Conservation (phyloP, 1,139 yeast species). For the Taphrina pruni region DNA sequence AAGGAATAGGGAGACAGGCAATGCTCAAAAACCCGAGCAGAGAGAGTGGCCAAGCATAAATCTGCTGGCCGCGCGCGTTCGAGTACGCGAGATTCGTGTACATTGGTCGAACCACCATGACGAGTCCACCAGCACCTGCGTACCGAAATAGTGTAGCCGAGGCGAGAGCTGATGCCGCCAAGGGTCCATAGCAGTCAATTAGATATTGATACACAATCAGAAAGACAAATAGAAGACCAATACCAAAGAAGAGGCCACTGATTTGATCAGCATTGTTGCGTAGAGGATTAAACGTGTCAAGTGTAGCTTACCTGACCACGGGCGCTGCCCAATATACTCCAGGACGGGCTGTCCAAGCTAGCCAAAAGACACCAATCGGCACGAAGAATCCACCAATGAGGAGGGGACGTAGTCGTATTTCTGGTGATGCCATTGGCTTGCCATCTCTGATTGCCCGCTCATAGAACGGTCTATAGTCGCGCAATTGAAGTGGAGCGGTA, state of each 20-base stretch:
- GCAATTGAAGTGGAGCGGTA: slow-evolving; percentile 42
- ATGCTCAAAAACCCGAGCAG: slow-evolving; percentile 10
- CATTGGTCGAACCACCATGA: slow-evolving; percentile 24
- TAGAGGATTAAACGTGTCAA: background rate
- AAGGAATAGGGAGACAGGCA: slow-evolving; percentile 17
- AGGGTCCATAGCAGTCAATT: slow-evolving; percentile 68
- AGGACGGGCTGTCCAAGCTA: slow-evolving; percentile 70
- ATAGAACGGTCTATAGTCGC: slow-evolving; percentile 12
- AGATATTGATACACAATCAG: slow-evolving; percentile 61
- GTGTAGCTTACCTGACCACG: slow-evolving; percentile 9
- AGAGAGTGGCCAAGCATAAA: slow-evolving; percentile 18
- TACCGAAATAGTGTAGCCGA: slow-evolving; percentile 35
- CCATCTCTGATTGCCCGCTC: slow-evolving; percentile 51
- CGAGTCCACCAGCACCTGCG: slow-evolving; percentile 20
- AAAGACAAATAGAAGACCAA: slow-evolving; percentile 58
- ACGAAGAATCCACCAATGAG: slow-evolving; percentile 69
- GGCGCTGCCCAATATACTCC: slow-evolving; percentile 21
- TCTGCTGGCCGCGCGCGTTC: background rate
- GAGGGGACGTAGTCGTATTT: slow-evolving; percentile 75
- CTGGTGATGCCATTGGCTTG: slow-evolving; percentile 72
- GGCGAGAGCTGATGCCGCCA: slow-evolving; percentile 88
- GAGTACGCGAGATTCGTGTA: slow-evolving; percentile 17
- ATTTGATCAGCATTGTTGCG: background rate
- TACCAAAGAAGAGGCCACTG: slow-evolving; percentile 68
- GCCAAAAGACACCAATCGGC: slow-evolving; percentile 77